phyloP scores from a whole-genome alignment of 495 filamentous ascomycete genomes.

The Hamigera avellanea region DNA sequence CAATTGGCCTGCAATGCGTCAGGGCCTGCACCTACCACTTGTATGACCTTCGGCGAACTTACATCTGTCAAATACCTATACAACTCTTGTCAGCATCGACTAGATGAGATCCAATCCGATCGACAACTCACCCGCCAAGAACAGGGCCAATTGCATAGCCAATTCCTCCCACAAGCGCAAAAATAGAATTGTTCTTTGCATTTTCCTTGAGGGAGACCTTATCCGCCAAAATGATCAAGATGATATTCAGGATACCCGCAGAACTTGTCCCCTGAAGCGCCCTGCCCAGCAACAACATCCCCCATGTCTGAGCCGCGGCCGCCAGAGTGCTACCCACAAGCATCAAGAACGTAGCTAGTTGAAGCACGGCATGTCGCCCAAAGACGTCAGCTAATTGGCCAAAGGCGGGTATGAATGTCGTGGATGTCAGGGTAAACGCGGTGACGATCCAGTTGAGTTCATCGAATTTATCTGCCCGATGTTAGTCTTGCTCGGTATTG shows the following conservation, averaged over 20 bases:
- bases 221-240: constrained; percentile 45
- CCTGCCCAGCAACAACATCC: constrained; percentile 44
- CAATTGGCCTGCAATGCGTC: constrained; percentile 29
- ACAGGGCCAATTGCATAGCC: constrained; percentile 44
- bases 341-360: constrained; percentile 35
- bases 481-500: constrained; percentile 3
- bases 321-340: constrained; percentile 38
- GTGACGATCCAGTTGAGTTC: constrained; percentile 56
- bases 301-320: constrained; percentile 42
- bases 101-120: not conserved
- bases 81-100: constrained; percentile 1
- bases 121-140: constrained; percentile 28
- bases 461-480: constrained; percentile 37
- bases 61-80: constrained; percentile 16
- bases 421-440: constrained; percentile 47
- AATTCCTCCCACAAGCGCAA: constrained; percentile 37
- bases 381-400: constrained; percentile 49
- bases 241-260: constrained; percentile 41
- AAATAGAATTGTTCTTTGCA: constrained; percentile 44
- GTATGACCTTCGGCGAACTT: not conserved
- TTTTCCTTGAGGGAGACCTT: constrained; percentile 44
- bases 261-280: constrained; percentile 44
- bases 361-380: constrained; percentile 38
- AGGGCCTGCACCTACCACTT: constrained; percentile 7
- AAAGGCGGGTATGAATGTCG: constrained; percentile 50